Evolutionary conservation across 2,329 filamentous ascomycete genomes (phyloP), one percentile per base, ranked within the genome.

Genomic region (Epichloe glyceriae): DNA sequence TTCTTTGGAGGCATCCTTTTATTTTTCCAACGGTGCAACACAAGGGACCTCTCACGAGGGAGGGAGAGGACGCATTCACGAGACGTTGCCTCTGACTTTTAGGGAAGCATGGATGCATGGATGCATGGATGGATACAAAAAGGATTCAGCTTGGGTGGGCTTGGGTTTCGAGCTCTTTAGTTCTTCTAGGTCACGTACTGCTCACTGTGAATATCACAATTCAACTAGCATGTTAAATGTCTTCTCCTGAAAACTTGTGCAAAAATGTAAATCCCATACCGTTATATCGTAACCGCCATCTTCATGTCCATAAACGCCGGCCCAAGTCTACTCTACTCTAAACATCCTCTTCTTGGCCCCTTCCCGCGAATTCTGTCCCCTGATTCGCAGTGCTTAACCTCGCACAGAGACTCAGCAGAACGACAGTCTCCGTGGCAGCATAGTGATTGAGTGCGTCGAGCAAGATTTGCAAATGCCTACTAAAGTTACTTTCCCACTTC

Each of bases 361-460:
- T 59, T 3, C 79, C 80, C 10, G 78, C 75, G 60, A 76, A 82
- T 61, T 83, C 79, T 0, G 79, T 83, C 19, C 86, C 86, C 63
- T 90, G 86, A 54, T 86, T 88, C 12, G 86, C 88, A 53, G 85
- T 88, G 60, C 85, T 90, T 61, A 95, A 64, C 54, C 88, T 71
- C 12, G 88, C 88, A 63, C 88, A 95, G 15, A 98, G 73, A 57
- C 90, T 91, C 55, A 97, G 71, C 56, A 98, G 75, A 17, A 95
- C 93, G 3, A 96, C 91, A 39, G 93, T 97, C 72, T 98, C 93
- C 0, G 93, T 97, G 0, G 93, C 93, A 3, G 93, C 93, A 60
- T 96, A 94, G 67, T 97, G 95, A 60, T 98, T 97, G 55, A 98
- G 75, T 54, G 88, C 91, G 64, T 97, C 93, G 38, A 97, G 80